Conservation (phyloP, 2,329 filamentous ascomycete genomes). For the Penicillium sp. region DNA sequence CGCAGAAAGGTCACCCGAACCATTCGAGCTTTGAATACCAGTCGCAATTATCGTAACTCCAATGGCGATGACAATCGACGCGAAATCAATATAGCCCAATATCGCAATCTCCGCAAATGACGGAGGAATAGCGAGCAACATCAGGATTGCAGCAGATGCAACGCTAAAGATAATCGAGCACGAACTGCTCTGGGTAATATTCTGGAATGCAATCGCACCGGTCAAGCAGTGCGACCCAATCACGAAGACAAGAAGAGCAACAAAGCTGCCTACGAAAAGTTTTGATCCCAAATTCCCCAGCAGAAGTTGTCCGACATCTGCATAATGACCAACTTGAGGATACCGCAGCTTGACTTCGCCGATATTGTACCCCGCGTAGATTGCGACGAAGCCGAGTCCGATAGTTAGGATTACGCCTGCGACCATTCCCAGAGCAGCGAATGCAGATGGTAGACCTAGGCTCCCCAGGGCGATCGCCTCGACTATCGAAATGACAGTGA, state of each 20-base stretch:
- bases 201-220: slow-evolving; percentile 6
- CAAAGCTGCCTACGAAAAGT: slow-evolving; percentile 10
- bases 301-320: slow-evolving; percentile 4
- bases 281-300: slow-evolving; percentile 1
- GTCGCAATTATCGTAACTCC: slow-evolving; percentile 33
- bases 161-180: slow-evolving; percentile 7
- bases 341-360: slow-evolving; percentile 6
- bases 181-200: slow-evolving; percentile 1
- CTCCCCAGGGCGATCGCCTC: slow-evolving; percentile 11
- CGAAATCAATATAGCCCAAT: slow-evolving; percentile 36
- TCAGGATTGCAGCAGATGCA: slow-evolving; percentile 19
- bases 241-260: slow-evolving; percentile 8
- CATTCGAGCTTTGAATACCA: slow-evolving; percentile 24
- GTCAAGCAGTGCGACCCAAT: slow-evolving; percentile 10
- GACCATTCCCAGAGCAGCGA: slow-evolving; percentile 6
- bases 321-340: slow-evolving; percentile 8
- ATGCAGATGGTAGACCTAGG: slow-evolving; percentile 6
- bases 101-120: slow-evolving; percentile 35
- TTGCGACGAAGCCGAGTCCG: slow-evolving; percentile 5
- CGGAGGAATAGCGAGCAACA: slow-evolving; percentile 31
- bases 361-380: slow-evolving; percentile 8
- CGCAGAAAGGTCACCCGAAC: slow-evolving; percentile 18
- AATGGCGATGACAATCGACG: slow-evolving; percentile 33
- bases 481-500: slow-evolving; percentile 8
- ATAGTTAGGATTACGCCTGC: slow-evolving; percentile 1